phyloP scores from a whole-genome alignment of 106 monocot species.

The Dendrobium nobile region DNA sequence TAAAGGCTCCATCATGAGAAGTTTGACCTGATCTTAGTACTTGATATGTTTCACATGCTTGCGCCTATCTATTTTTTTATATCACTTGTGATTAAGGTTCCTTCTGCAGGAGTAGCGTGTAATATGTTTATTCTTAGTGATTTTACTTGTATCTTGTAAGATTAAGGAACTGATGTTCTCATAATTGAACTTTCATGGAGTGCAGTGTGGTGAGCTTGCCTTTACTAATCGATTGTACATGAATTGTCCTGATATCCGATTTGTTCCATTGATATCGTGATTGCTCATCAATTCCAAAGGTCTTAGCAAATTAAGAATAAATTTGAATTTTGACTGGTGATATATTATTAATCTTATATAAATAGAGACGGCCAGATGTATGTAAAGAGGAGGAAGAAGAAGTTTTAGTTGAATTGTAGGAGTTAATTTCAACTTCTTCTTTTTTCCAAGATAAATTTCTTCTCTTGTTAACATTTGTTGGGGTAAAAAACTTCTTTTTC shows the following conservation, averaged over 20 bases:
- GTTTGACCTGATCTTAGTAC: background rate
- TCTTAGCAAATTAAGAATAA: background rate
- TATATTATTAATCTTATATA: background rate
- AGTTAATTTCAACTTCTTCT: background rate
- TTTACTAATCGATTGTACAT: background rate
- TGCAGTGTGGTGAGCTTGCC: background rate
- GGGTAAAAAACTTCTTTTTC: background rate
- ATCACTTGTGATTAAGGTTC: background rate
- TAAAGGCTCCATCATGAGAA: background rate
- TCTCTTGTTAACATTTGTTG: background rate
- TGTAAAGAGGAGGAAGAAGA: background rate
- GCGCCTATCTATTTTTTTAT: background rate
- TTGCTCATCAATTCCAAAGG: background rate
- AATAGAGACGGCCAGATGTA: background rate
- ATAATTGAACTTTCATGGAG: background rate
- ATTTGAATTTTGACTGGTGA: background rate
- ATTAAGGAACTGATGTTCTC: background rate
- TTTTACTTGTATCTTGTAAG: background rate
- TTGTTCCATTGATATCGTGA: background rate
- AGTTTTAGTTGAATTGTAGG: background rate
- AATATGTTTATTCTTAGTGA: too few relatives aligned
- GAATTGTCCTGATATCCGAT: background rate
- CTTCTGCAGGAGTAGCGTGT: background rate
- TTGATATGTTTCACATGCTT: background rate
- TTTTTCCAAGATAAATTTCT: background rate